phyloP scores from a whole-genome alignment of 371 early-diverging fungal species.

The Scutellospora calospora region DNA sequence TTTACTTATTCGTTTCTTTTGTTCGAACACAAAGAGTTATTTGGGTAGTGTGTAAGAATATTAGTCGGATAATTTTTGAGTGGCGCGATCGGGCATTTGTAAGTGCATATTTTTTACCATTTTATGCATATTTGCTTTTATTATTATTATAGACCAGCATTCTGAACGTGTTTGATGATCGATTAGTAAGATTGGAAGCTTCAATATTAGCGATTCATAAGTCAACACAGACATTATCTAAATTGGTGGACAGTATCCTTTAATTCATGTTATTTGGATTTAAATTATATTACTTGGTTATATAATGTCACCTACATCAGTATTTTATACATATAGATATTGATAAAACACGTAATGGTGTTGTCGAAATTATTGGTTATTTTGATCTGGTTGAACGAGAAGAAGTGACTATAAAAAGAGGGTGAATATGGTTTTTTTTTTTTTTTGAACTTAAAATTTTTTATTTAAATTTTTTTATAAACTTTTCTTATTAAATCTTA shows the following conservation, averaged over 20 bases:
- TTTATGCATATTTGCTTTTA: not conserved
- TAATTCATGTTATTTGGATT: not conserved
- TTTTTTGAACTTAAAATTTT: not conserved
- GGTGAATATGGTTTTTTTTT: slow-evolving; percentile 49
- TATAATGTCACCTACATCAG: slow-evolving; percentile 63
- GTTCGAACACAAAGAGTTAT: not conserved
- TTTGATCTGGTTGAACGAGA: slow-evolving; percentile 79
- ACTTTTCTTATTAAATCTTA: not conserved
- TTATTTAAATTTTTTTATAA: not conserved
- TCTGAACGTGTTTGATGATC: slow-evolving; percentile 81
- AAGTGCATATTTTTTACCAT: not conserved
- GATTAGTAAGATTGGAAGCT: slow-evolving; percentile 81
- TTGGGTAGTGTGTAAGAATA: not conserved
- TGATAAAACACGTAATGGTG: slow-evolving; percentile 35
- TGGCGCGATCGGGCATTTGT: not conserved
- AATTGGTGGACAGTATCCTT: slow-evolving; percentile 75
- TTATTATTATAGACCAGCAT: slow-evolving; percentile 51
- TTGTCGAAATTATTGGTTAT: slow-evolving; percentile 67
- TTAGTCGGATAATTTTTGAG: too few relatives aligned
- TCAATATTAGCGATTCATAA: slow-evolving; percentile 88
- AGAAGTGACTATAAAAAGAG: slow-evolving; percentile 67
- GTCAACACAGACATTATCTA: slow-evolving; percentile 84
- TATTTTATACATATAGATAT: slow-evolving; percentile 62
- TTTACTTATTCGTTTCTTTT: not conserved
- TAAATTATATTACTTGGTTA: not conserved